phyloP scores from a whole-genome alignment of 805 yeast genomes.

The Candida pseudoglaebosa region DNA sequence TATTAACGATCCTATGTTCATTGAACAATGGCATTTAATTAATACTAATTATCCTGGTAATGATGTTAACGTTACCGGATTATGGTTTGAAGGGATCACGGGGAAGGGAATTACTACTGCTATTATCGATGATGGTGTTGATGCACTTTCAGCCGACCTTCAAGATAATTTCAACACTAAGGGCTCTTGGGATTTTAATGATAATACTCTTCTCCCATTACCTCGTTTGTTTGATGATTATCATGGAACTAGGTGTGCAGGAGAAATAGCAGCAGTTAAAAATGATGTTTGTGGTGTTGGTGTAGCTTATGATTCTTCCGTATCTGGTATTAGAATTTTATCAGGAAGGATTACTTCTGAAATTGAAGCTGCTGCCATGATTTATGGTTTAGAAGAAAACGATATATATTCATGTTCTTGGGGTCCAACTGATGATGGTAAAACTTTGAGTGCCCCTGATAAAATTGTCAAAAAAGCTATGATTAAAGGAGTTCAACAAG shows the following conservation, averaged over 20 bases:
- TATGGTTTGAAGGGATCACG: constrained; percentile 78
- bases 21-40: constrained; percentile 87
- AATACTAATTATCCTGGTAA: constrained; percentile 71
- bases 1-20: constrained; percentile 81
- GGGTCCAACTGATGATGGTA: constrained; percentile 97
- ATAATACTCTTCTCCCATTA: constrained; percentile 66
- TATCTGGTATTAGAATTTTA: constrained; percentile 85
- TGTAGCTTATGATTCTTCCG: constrained; percentile 84
- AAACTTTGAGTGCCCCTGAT: constrained; percentile 81
- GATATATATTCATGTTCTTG: constrained; percentile 96
- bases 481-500: constrained; percentile 78
- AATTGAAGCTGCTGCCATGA: constrained; percentile 87
- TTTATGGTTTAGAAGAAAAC: constrained; percentile 74
- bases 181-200: constrained; percentile 95
- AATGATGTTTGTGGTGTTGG: constrained; percentile 94
- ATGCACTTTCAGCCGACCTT: constrained; percentile 73
- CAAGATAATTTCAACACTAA: constrained; percentile 60
- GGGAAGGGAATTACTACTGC: constrained; percentile 85
- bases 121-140: constrained; percentile 91
- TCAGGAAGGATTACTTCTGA: constrained; percentile 77
- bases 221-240: constrained; percentile 80
- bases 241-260: constrained; percentile 98
- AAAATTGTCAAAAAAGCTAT: constrained; percentile 74
- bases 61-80: constrained; percentile 81
- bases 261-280: constrained; percentile 88